Conservation (phyloP, 208 protist genomes). For the Vickermania ingenoplastis region DNA sequence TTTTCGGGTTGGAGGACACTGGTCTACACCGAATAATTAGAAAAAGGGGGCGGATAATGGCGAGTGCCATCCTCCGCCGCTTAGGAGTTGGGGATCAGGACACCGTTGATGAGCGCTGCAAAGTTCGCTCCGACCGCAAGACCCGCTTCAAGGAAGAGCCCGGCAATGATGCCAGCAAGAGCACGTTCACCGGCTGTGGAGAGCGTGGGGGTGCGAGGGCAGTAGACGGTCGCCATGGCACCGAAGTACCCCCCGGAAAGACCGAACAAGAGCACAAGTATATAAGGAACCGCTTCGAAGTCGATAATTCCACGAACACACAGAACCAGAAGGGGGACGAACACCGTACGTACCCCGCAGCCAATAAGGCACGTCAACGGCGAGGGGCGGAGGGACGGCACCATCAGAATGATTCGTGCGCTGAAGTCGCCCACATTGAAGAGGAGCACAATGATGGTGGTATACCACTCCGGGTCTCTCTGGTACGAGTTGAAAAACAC, state of each 20-base stretch:
- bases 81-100: constrained; percentile 24
- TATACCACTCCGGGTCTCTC: constrained; percentile 45
- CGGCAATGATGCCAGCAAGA: constrained; percentile 45
- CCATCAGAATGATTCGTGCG: constrained; percentile 37
- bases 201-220: constrained; percentile 26
- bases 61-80: too few species aligned
- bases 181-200: constrained; percentile 42
- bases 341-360: constrained; percentile 30
- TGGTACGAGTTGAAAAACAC: constrained; percentile 52
- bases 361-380: constrained; percentile 22
- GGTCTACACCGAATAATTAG: too few species aligned
- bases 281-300: constrained; percentile 27
- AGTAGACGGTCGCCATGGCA: constrained; percentile 69
- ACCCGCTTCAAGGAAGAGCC: constrained; percentile 46
- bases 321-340: constrained; percentile 63
- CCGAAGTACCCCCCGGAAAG: constrained; percentile 79
- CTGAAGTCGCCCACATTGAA: constrained; percentile 64
- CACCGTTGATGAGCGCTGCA: constrained; percentile 39
- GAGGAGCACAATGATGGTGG: constrained; percentile 51
- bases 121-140: constrained; percentile 52
- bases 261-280: constrained; percentile 43
- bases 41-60: too few species aligned
- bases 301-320: constrained; percentile 52
- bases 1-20: too few species aligned
- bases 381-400: constrained; percentile 36